Base-by-base conservation (phyloP, 108 stramenopile species). In the Chaetoceros muelleri region DNA sequence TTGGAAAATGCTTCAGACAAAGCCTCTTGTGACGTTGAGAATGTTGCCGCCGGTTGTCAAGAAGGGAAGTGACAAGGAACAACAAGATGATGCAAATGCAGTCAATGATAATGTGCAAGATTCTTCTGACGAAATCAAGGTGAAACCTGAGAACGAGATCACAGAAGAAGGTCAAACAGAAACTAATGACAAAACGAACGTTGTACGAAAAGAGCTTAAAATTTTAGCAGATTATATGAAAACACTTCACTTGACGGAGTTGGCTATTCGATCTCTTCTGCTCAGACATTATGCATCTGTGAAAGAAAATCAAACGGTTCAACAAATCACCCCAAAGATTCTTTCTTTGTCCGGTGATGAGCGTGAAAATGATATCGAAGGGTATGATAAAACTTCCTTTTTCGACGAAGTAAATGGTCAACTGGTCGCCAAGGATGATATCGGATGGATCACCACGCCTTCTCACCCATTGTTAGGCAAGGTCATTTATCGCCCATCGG, bases 291-390 rank as follows among this genome's bases (percentile, higher is more conserved):
- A 85, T 27, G 70, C 74, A 26, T 58, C 58, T 13, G 60, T 54
- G 29, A 52, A 61, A 44, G 58, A 54, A 55, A 60, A 60, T 18
- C 54, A 71, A 25, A 61, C 61, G 0, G 27, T 71, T 46, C 55
- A 54, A 57, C 80, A 61, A 52, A 54, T 72, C 30, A 67, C 63
- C 63, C 82, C 53, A 25, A 69, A 55, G 13, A 66, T 82, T 0
- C 72, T 90, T 21, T 78, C 88, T 2, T 82, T 78, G 24, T 82
- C 81, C 10, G 82, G 82, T 1, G 88, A 90, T 52, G 88, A 90
- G 61, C 67, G 76, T 10, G 57, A 64, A 26, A 76, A 73, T 0
- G 64, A 76, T n/a, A 59, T 78, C 44, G 82, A 79, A 58, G 69
- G 71, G 24, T 57, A 70, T 64, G 88, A 90, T 53, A 66, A 66